phyloP scores from a whole-genome alignment of 345 rosid genomes.

The Eucalyptus pauciflora region DNA sequence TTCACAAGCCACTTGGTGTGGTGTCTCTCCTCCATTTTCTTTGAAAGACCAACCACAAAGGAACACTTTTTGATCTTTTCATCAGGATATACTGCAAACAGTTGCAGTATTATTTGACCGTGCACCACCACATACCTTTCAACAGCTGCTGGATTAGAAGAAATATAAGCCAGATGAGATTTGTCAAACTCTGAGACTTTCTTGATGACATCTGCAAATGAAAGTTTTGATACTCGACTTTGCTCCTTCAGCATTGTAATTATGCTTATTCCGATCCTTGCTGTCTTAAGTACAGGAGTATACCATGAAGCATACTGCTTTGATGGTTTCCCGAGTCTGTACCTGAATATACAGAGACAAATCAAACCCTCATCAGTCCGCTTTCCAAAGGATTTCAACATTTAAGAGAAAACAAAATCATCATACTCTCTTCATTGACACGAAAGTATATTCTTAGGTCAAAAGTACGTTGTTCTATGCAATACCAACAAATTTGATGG shows the following conservation, averaged over 20 bases:
- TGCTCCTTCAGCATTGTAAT: conserved; percentile 50
- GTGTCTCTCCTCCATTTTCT: conserved; percentile 64
- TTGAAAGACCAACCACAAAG: conserved; percentile 38
- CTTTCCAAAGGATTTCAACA: neutral
- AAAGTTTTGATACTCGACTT: conserved; percentile 43
- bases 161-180: conserved; percentile 44
- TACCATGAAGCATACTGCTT: conserved; percentile 76
- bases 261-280: conserved; percentile 54
- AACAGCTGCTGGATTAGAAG: conserved; percentile 41
- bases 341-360: conserved; percentile 33
- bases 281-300: conserved; percentile 58
- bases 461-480: neutral
- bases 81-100: conserved; percentile 54
- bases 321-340: conserved; percentile 81
- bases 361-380: neutral
- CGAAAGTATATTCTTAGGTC: neutral
- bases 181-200: conserved; percentile 35
- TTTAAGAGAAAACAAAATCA: neutral
- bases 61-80: conserved; percentile 36
- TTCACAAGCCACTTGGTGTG: conserved; percentile 76
- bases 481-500: neutral
- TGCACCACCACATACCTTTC: conserved; percentile 77
- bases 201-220: conserved; percentile 43
- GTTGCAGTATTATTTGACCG: conserved; percentile 67
- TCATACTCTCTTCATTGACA: neutral